Conservation (phyloP, 345 rosid genomes). For the Isatis tinctoria region DNA sequence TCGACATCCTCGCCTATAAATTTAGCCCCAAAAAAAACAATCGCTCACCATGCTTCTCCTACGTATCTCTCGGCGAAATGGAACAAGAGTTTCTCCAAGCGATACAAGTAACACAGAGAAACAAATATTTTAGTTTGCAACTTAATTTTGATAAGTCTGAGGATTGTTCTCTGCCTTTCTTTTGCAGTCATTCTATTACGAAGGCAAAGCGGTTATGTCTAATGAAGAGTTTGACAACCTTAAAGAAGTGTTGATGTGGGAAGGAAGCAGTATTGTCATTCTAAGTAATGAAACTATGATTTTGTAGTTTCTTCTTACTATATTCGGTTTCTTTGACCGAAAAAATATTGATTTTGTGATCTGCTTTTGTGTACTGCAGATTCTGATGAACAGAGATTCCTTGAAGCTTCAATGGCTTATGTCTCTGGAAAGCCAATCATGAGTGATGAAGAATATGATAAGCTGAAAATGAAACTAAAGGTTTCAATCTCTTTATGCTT, state of each 20-base stretch:
- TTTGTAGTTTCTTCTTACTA: neutral
- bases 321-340: neutral
- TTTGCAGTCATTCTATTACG: slow-evolving; percentile 82
- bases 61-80: slow-evolving; percentile 82
- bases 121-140: neutral
- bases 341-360: neutral
- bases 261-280: slow-evolving; percentile 99
- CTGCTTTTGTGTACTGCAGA: neutral
- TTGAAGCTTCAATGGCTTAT: slow-evolving; percentile 97
- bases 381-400: slow-evolving; percentile 81
- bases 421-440: slow-evolving; percentile 75
- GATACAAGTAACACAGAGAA: slow-evolving; percentile 55
- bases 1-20: too few species aligned
- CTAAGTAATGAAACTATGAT: slow-evolving; percentile 51
- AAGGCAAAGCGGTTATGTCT: slow-evolving; percentile 93
- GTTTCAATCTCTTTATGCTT: neutral
- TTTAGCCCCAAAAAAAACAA: too few species aligned
- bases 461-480: slow-evolving; percentile 52
- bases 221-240: slow-evolving; percentile 97
- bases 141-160: neutral
- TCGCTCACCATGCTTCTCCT: too few species aligned
- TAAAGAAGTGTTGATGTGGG: slow-evolving; percentile 98
- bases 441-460: slow-evolving; percentile 70
- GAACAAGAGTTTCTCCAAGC: slow-evolving; percentile 97
- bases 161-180: neutral